Conservation (phyloP, 2,329 filamentous ascomycete genomes). For the Ascosphaera aggregata region DNA sequence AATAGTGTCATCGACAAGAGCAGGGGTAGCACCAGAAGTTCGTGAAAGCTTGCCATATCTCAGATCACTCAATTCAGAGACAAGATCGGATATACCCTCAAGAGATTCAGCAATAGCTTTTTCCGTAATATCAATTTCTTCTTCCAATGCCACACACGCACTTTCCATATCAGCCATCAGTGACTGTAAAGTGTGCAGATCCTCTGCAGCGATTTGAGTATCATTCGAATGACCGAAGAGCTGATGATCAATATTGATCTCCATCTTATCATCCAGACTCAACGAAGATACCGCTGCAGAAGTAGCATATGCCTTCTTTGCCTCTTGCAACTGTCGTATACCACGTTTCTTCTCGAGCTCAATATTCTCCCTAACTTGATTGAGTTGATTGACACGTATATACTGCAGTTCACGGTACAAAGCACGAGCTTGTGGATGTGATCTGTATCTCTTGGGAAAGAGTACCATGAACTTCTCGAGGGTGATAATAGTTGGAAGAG, state of each 20-base stretch:
- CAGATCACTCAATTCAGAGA: constrained; percentile 58
- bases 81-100: constrained; percentile 36
- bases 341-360: constrained; percentile 15
- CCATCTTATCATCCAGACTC: constrained; percentile 13
- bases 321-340: constrained; percentile 16
- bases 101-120: constrained; percentile 38
- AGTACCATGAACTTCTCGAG: constrained; percentile 52
- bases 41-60: constrained; percentile 48
- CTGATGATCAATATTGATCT: constrained; percentile 28
- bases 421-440: constrained; percentile 40
- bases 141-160: constrained; percentile 41
- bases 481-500: constrained; percentile 49
- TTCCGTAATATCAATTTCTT: constrained; percentile 42
- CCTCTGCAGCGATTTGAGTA: constrained; percentile 14
- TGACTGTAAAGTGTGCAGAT: constrained; percentile 36
- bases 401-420: constrained; percentile 63
- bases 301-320: constrained; percentile 12
- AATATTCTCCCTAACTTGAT: constrained; percentile 36
- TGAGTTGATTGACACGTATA: constrained; percentile 44
- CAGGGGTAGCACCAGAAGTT: constrained; percentile 28
- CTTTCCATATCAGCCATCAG: constrained; percentile 46
- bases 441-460: constrained; percentile 45
- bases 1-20: constrained; percentile 41
- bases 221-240: constrained; percentile 30
- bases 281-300: constrained; percentile 13